Evolutionary conservation across 805 yeast species (phyloP), one percentile per base, ranked within the genome.

Genomic region (Starmerella floricola): DNA sequence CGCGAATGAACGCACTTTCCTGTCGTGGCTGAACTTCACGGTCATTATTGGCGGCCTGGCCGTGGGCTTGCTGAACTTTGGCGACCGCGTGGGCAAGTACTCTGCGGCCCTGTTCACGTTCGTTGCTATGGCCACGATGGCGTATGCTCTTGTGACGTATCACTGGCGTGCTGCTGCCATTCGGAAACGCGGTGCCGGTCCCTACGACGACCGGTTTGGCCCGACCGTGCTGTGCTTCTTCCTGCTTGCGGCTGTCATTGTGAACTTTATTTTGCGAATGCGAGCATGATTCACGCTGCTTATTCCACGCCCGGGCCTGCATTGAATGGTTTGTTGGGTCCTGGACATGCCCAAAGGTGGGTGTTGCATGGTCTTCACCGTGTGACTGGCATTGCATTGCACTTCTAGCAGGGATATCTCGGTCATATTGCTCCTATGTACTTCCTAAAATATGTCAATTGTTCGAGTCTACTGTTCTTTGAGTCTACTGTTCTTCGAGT

Each of bases 121-220:
- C 47, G 87, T 91, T 42, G 94, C 98, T 49, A 88, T 91, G 96
- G 85, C 83, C 50, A 88, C 98, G 19, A 91, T 91, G 99, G 72
- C 79, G 2, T 91, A 91, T 57, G 98, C 99, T 1, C 72, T 91
- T 48, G 73, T 85, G 36, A 91, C 97, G 11, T 91, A 91, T 63
- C 99, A 91, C 64, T 93, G 98, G 98, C 83, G 99, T 69, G 98
- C 98, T 1, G 85, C 87, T 60, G 98, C 98, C 46, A 91, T 91
- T 54, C 79, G 99, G 64, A 74, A 88, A 65, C 79, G 97, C 64
- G 98, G 98, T 32, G 77, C 94, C 12, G 98, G 98, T 36, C 98
- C 98, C n/a, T 91, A 91, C 61, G 99, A 91, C 59, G 99, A 91
- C 64, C 76, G 98, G 60, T 79, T 91, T 53, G 99, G 99, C 34